Evolutionary conservation across 306 rosid genomes (phyloP).

Genomic region (Dryas octopetala): DNA sequence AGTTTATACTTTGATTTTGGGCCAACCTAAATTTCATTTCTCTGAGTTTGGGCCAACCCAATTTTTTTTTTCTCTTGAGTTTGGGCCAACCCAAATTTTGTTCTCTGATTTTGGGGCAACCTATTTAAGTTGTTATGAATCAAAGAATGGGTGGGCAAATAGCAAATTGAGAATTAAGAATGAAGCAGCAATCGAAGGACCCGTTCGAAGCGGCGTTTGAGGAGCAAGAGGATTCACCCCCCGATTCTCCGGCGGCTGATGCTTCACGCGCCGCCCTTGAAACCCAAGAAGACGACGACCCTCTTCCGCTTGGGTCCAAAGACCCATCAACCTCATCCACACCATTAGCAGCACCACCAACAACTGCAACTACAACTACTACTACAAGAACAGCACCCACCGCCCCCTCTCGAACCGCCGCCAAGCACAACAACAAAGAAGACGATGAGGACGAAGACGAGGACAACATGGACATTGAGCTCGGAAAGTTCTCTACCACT

Average conservation of each 20-base stretch:
- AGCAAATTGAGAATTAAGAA: slow-evolving; percentile 5
- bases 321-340: slow-evolving; percentile 17
- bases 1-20: too few relatives aligned
- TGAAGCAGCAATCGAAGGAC: slow-evolving; percentile 84
- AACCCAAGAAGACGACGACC: slow-evolving; percentile 32
- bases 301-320: neutral
- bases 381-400: neutral
- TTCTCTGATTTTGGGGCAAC: neutral
- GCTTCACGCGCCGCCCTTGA: neutral
- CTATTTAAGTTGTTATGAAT: neutral
- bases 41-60: neutral
- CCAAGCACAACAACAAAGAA: slow-evolving; percentile 36
- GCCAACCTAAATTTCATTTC: too few relatives aligned
- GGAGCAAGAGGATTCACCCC: slow-evolving; percentile 75
- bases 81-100: too few relatives aligned
- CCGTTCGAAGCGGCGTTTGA: slow-evolving; percentile 97
- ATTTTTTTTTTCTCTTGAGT: too few relatives aligned
- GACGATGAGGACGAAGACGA: slow-evolving; percentile 90
- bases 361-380: neutral
- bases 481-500: slow-evolving; percentile 64
- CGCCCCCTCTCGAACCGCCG: neutral
- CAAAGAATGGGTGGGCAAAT: slow-evolving; percentile 1
- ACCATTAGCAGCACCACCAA: neutral
- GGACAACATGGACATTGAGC: slow-evolving; percentile 89
- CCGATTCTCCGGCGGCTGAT: slow-evolving; percentile 52